These are phyloP conservation scores for Talaromyces adpressus DNA, from an alignment of 495 filamentous ascomycete genomes.

Conservation along the genomic window DNA sequence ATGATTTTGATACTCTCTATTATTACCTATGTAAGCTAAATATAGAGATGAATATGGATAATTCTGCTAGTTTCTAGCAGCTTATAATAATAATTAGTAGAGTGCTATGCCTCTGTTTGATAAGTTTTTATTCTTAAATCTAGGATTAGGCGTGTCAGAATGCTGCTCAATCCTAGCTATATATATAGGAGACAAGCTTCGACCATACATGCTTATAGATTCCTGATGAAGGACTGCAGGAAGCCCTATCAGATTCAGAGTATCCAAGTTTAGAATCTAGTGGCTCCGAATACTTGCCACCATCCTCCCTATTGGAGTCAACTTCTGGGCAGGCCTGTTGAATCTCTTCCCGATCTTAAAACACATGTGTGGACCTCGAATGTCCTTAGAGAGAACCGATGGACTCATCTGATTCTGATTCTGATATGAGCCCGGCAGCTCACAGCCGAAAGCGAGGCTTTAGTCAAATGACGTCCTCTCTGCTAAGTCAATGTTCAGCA, in stretches of 20 bases:
- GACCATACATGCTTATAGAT: slow-evolving; percentile 17
- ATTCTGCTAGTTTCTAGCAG: background rate
- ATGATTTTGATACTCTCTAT: slow-evolving; percentile 28
- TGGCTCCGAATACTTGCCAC: slow-evolving; percentile 6
- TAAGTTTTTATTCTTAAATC: slow-evolving; percentile 16
- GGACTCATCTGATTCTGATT: slow-evolving; percentile 8
- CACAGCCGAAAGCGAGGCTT: slow-evolving; percentile 19
- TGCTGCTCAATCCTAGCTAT: slow-evolving; percentile 11
- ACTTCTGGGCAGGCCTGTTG: slow-evolving; percentile 13
- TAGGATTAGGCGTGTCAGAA: slow-evolving; percentile 28
- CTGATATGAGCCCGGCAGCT: slow-evolving; percentile 16
- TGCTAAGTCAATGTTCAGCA: slow-evolving; percentile 8
- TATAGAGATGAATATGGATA: slow-evolving; percentile 16
- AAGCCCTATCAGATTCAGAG: slow-evolving; percentile 12
- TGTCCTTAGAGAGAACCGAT: slow-evolving; percentile 5
- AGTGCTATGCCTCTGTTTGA: slow-evolving; percentile 22
- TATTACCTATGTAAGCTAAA: slow-evolving; percentile 31
- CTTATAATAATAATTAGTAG: slow-evolving; percentile 17
- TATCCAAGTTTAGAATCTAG: slow-evolving; percentile 12
- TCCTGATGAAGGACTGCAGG: slow-evolving; percentile 13
- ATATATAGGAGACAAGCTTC: slow-evolving; percentile 19
- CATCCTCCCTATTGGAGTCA: slow-evolving; percentile 3
- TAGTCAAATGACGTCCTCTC: slow-evolving; percentile 17
- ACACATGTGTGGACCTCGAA: slow-evolving; percentile 11
- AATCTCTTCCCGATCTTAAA: slow-evolving; percentile 17